Evolutionary conservation across 75 land plant genomes (phyloP), one percentile per base, ranked within the genome.

Genomic region (Ceratopteris richardii): DNA sequence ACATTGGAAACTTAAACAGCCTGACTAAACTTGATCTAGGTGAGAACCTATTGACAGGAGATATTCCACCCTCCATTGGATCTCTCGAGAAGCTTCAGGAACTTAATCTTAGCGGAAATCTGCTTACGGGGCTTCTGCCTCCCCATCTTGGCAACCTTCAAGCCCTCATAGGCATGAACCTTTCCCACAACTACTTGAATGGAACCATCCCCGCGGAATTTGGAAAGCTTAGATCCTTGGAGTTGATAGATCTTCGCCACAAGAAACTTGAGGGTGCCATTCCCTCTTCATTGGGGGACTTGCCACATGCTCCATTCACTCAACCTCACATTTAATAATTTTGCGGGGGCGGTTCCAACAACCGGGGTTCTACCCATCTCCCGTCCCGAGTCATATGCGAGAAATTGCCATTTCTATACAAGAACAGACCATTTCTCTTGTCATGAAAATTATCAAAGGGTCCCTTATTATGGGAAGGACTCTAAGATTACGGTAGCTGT

Each of bases 91-190:
- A 77, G 4, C 53, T 91, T 57, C 39, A 65, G 44, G 88, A 81
- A 63, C 74, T 91, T 54, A 77, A 77, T 37, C 66, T 91, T 0
- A 68, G 73, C 17, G 57, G 58, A 7, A 91, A 91, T 64, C 58
- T 69, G 1, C 60, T 91, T 7, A 73, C 83, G 2, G 95, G 97
- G 1, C 71, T 56, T 54, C 68, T 87, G 47, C 86, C 93, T 0
- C 13, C 61, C 24, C 63, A 56, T 19, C 64, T 81, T 42, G 61
- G 69, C 1, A 24, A 28, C 13, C 66, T 81, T 6, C 7, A 16
- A 0, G 46, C 48, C 37, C 59, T 77, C 18, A 18, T 55, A 20
- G 60, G 53, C 1, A 47, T 87, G 20, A 80, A 82, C 41, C 61
- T 87, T 1, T 82, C 85, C 21, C 46, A 72, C 12, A 87, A 87